Evolutionary conservation across 2,329 filamentous ascomycete species (phyloP), one percentile per base, ranked within the genome.

Genomic region (Aspergillus tamarii): DNA sequence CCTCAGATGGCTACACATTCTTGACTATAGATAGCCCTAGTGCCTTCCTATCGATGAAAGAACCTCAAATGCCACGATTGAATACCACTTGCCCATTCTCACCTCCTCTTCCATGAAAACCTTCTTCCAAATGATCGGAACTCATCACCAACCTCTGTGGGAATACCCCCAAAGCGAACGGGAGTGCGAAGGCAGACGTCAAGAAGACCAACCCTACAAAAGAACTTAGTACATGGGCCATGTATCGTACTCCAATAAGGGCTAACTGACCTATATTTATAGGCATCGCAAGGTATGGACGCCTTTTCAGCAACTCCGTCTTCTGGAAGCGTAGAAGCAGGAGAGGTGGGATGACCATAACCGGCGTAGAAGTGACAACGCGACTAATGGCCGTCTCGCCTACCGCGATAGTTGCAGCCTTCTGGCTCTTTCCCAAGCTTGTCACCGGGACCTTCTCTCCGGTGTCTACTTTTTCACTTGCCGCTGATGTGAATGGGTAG

Each of bases 321-420:
- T 36, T 54, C 26, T 54, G 50, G 19, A 34, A 21, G 32, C 50
- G 50, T 30, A 54, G 26, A 21, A 54, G 50, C 36, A 54, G 28
- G 9, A 54, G 28, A 21, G 50, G 50, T 3, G 50, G 50, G 19
- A 53, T 53, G 3, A 53, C 50, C 50, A 53, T 53, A 19, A 54
- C 50, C 14, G 50, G 50, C 28, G 50, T 54, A 8, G 50, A 54
- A 21, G 50, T 54, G 19, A 54, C 50, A 54, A 54, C 50, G 14
- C 50, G 50, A n/a, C 50, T 54, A 54, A 54, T 54, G 30, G 50
- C 50, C 9, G 28, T 54, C 50, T 54, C 50, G 1, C 50, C 30
- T 5, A 34, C 50, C 19, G 50, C 50, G 32, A 54, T 54, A 21
- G 50, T 54, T 34, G 50, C 50, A 21, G 50, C 50, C 28, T 54